Evolutionary conservation across 2,329 filamentous ascomycete species (phyloP).

Genomic region (Fusarium irregulare): DNA sequence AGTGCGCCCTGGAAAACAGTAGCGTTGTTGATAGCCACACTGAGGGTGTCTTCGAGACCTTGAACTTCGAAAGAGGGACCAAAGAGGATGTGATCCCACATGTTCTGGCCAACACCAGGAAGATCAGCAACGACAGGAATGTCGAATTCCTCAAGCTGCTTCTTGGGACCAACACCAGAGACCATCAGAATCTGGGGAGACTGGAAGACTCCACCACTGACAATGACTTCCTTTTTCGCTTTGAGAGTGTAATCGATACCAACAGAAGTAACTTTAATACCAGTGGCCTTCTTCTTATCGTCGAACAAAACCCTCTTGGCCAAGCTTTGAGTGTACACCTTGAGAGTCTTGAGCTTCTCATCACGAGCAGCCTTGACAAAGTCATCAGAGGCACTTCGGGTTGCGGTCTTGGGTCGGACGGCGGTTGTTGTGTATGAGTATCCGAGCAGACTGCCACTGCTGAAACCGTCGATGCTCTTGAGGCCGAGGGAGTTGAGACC

Average conservation of each 20-base stretch:
- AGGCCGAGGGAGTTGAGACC: constrained; percentile 46
- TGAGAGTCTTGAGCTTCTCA: constrained; percentile 49
- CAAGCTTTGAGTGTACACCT: constrained; percentile 55
- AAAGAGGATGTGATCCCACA: constrained; percentile 39
- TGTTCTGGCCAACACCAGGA: constrained; percentile 37
- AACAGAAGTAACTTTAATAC: constrained; percentile 47
- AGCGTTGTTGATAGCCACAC: constrained; percentile 33
- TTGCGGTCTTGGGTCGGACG: constrained; percentile 31
- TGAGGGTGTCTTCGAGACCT: constrained; percentile 42
- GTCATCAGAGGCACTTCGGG: constrained; percentile 44
- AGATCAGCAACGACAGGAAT: constrained; percentile 30
- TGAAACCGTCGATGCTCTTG: constrained; percentile 37
- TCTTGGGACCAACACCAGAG: constrained; percentile 35
- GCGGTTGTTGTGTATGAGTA: constrained; percentile 43
- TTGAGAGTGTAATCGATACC: constrained; percentile 33
- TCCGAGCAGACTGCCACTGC: constrained; percentile 40
- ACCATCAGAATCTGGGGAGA: constrained; percentile 40
- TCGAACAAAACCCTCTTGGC: constrained; percentile 61
- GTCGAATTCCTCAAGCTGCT: constrained; percentile 12
- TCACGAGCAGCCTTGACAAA: constrained; percentile 45
- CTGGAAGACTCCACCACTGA: constrained; percentile 34
- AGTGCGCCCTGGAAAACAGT: constrained; percentile 27
- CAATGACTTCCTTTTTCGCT: constrained; percentile 34
- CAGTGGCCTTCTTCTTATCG: constrained; percentile 52
- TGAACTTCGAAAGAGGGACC: constrained; percentile 34